A percentile compares a stretch with the other conserved stretches of the same genome.
phyloP scores from a whole-genome alignment of 306 rosid genomes.

The Vigna angularis region DNA sequence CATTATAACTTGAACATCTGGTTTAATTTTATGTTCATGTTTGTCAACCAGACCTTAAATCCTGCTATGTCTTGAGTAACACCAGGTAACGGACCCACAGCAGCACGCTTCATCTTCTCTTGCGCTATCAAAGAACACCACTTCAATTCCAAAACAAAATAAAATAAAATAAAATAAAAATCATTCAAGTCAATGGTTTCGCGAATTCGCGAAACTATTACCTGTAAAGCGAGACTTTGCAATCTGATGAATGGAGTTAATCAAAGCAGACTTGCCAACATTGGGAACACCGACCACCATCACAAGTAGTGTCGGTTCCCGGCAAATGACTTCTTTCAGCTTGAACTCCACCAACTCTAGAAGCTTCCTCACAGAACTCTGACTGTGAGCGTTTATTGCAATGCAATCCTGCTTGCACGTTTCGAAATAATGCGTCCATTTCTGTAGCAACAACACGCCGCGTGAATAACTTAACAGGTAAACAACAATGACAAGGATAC shows the following conservation, averaged over 20 bases:
- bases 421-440: slow-evolving; percentile 75
- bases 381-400: slow-evolving; percentile 84
- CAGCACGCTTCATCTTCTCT: slow-evolving; percentile 84
- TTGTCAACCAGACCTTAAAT: slow-evolving; percentile 60
- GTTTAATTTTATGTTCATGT: background rate
- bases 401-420: slow-evolving; percentile 71
- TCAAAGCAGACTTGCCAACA: slow-evolving; percentile 90
- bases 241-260: slow-evolving; percentile 86
- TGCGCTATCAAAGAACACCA: slow-evolving; percentile 63
- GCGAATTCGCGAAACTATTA: slow-evolving; percentile 41
- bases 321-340: slow-evolving; percentile 74
- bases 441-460: slow-evolving; percentile 48
- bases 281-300: slow-evolving; percentile 98
- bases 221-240: slow-evolving; percentile 78
- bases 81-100: slow-evolving; percentile 94
- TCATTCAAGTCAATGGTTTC: background rate
- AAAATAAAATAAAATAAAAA: slow-evolving; percentile 1
- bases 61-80: slow-evolving; percentile 98
- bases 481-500: background rate
- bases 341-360: slow-evolving; percentile 82
- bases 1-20: background rate
- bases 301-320: slow-evolving; percentile 90
- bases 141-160: slow-evolving; percentile 4
- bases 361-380: slow-evolving; percentile 84
- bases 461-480: background rate